Evolutionary conservation across 1,284 basidiomycete genomes (phyloP).

Genomic region (Microbotryum intermedium): DNA sequence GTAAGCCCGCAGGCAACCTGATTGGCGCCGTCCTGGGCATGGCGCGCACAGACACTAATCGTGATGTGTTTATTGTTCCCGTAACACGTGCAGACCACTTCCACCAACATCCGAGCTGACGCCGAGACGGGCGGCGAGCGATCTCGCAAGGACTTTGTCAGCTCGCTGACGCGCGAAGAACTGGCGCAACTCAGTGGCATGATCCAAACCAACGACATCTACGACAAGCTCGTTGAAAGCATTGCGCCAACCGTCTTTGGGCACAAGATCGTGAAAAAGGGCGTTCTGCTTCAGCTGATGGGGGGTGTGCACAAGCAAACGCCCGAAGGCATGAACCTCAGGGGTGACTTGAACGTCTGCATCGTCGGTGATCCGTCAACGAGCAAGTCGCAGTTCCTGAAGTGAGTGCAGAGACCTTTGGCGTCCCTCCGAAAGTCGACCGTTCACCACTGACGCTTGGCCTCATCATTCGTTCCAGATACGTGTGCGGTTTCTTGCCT

Average conservation of each 20-base stretch:
- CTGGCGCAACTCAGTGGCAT: constrained; percentile 89
- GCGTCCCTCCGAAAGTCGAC: background rate
- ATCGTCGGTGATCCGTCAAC: constrained; percentile 97
- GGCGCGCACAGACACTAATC: no score
- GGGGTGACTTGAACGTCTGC: constrained; percentile 97
- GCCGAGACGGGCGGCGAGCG: constrained; percentile 68
- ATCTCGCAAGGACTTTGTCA: constrained; percentile 53
- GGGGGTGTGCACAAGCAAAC: constrained; percentile 99
- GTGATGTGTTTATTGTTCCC: no score
- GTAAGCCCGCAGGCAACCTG: constrained; percentile 45
- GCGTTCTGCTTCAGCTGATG: constrained; percentile 93
- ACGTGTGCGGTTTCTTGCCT: constrained; percentile 97
- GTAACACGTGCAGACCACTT: constrained; percentile 59
- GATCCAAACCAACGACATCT: constrained; percentile 90
- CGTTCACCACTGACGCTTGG: constrained; percentile 7
- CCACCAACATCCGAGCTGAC: constrained; percentile 76
- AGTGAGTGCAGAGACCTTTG: constrained; percentile 50
- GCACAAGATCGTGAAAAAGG: constrained; percentile 98
- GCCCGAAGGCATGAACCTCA: constrained; percentile 87
- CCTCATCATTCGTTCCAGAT: constrained; percentile 48
- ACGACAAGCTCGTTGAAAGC: constrained; percentile 82
- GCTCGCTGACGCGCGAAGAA: constrained; percentile 83
- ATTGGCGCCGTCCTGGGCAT: background rate
- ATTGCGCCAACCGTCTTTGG: constrained; percentile 98
- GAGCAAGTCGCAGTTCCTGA: constrained; percentile 96